phyloP scores from a whole-genome alignment of 345 rosid species.

The Ricinus communis region DNA sequence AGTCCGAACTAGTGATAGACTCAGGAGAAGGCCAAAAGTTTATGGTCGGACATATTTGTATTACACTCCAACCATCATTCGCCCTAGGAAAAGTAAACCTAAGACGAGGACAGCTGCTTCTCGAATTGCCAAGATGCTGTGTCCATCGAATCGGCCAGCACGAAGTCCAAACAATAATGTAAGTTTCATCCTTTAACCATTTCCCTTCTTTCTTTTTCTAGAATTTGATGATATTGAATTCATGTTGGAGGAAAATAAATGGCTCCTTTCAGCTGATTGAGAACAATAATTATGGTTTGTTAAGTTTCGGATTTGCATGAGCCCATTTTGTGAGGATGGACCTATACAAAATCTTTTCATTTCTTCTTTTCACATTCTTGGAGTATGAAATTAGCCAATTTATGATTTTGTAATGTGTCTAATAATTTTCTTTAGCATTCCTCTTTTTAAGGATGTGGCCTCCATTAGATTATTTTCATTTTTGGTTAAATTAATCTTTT shows the following conservation, averaged over 20 bases:
- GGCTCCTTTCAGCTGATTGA: not conserved
- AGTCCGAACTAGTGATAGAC: constrained; percentile 90
- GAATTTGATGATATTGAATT: not conserved
- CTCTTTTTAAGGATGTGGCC: not conserved
- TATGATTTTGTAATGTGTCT: not conserved
- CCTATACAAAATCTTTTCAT: no score
- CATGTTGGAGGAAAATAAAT: not conserved
- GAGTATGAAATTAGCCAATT: not conserved
- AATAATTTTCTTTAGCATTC: not conserved
- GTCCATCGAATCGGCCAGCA: constrained; percentile 55
- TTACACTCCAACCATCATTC: constrained; percentile 59
- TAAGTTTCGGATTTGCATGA: not conserved
- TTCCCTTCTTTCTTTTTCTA: not conserved
- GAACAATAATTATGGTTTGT: not conserved
- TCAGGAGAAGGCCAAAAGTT: constrained; percentile 78
- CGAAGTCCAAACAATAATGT: constrained; percentile 60
- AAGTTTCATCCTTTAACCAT: constrained; percentile 27
- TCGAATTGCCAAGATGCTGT: constrained; percentile 79
- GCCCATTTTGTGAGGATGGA: not conserved
- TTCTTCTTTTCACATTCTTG: not conserved
- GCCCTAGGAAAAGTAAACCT: constrained; percentile 68
- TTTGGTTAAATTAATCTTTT: not conserved
- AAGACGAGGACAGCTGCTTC: constrained; percentile 93
- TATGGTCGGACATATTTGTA: constrained; percentile 61
- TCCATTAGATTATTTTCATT: no score